phyloP scores from a whole-genome alignment of 257 asterid species.

The Sherardia arvensis region DNA sequence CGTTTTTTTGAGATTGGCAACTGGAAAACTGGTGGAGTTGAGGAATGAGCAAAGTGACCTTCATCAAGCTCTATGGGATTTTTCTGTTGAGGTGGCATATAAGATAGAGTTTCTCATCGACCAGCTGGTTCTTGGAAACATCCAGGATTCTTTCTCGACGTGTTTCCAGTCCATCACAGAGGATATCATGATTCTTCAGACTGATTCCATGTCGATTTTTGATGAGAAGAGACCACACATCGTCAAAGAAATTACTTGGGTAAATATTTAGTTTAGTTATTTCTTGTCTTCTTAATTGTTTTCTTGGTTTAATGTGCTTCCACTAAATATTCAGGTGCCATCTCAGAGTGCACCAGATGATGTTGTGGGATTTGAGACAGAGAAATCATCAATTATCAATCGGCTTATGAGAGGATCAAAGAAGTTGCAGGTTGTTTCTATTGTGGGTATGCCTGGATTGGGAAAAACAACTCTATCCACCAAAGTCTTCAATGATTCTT shows the following conservation, averaged over 20 bases:
- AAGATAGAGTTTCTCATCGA: too few relatives aligned
- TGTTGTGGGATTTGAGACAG: not conserved
- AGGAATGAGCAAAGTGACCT: not conserved
- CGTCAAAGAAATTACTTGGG: not conserved
- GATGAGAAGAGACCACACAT: not conserved
- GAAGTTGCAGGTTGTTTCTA: not conserved
- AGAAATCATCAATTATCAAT: not conserved
- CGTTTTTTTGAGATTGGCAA: not conserved
- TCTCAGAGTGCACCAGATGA: not conserved
- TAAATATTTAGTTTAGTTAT: not conserved
- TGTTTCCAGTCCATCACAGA: not conserved
- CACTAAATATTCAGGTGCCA: not conserved
- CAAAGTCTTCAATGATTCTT: not conserved
- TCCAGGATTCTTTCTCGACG: not conserved
- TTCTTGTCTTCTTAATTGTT: too few relatives aligned
- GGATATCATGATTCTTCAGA: not conserved
- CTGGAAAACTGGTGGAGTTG: not conserved
- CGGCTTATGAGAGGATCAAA: not conserved
- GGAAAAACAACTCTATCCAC: not conserved
- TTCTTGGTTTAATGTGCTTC: not conserved
- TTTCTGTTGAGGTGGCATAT: not conserved
- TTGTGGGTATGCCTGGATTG: not conserved
- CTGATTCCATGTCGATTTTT: not conserved
- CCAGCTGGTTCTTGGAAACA: too few relatives aligned
- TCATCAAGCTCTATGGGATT: not conserved